Evolutionary conservation across 1,139 yeast genomes (phyloP).

Genomic region (Pneumocystis jirovecii): DNA sequence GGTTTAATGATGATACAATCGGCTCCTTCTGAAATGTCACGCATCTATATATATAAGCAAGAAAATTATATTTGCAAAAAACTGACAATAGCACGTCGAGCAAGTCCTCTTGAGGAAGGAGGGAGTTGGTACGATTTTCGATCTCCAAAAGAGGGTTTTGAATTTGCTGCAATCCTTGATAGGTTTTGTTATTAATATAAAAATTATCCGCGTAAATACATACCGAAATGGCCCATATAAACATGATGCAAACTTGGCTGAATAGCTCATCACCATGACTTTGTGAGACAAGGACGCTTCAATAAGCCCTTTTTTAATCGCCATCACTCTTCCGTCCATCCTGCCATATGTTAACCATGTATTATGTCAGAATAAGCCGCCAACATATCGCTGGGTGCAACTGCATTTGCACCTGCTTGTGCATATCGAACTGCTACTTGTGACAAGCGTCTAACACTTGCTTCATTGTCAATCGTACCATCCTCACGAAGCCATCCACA

Average conservation of each 20-base stretch:
- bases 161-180: conserved; percentile 53
- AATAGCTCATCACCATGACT: conserved; percentile 79
- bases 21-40: conserved; percentile 79
- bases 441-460: conserved; percentile 68
- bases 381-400: conserved; percentile 90
- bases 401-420: conserved; percentile 53
- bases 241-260: conserved; percentile 85
- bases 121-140: conserved; percentile 90
- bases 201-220: background rate
- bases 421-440: conserved; percentile 95
- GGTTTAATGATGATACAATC: conserved; percentile 95
- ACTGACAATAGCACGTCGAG: conserved; percentile 74
- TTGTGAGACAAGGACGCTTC: conserved; percentile 76
- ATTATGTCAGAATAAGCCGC: background rate
- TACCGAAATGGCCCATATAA: conserved; percentile 96
- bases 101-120: conserved; percentile 81
- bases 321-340: conserved; percentile 83
- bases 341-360: background rate
- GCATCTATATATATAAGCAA: background rate
- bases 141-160: conserved; percentile 80
- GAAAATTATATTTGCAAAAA: background rate
- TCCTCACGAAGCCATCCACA: conserved; percentile 84
- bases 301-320: conserved; percentile 72
- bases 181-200: background rate
- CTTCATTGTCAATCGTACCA: conserved; percentile 64